These are phyloP conservation scores for Colletotrichum noveboracense DNA, from an alignment of 2,329 filamentous ascomycete species.

Conservation along the genomic window DNA sequence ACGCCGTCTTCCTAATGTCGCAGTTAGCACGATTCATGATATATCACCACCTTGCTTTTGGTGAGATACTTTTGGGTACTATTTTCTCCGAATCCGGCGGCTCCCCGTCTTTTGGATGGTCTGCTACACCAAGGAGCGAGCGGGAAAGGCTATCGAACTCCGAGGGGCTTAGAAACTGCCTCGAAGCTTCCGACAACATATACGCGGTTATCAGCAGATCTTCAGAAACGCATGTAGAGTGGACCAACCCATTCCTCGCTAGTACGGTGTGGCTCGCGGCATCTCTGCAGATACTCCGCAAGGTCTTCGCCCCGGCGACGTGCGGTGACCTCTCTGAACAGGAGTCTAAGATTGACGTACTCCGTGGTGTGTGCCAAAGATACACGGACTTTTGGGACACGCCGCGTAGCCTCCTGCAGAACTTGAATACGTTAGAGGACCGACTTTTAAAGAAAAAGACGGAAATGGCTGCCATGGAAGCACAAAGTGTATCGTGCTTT, in stretches of 20 bases:
- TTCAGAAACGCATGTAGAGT: neutral
- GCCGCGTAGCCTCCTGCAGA: neutral
- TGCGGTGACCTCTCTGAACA: neutral
- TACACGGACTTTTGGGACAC: neutral
- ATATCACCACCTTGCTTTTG: neutral
- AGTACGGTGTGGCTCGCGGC: neutral
- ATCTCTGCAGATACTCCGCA: neutral
- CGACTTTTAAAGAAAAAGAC: neutral
- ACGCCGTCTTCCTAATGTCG: neutral
- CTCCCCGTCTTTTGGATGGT: neutral
- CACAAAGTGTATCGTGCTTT: neutral
- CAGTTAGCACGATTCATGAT: neutral
- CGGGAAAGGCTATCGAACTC: neutral
- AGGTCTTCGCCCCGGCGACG: neutral
- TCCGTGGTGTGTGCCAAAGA: neutral
- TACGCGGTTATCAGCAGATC: neutral
- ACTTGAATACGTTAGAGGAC: neutral
- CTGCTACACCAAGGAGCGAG: neutral
- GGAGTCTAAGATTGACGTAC: neutral
- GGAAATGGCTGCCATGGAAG: neutral
- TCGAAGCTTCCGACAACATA: neutral
- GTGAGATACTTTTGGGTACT: neutral
- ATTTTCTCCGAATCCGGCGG: neutral
- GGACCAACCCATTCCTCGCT: neutral
- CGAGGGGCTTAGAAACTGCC: neutral